Base-by-base conservation (phyloP, 2,329 filamentous ascomycete species). In the Colletotrichum simmondsii region DNA sequence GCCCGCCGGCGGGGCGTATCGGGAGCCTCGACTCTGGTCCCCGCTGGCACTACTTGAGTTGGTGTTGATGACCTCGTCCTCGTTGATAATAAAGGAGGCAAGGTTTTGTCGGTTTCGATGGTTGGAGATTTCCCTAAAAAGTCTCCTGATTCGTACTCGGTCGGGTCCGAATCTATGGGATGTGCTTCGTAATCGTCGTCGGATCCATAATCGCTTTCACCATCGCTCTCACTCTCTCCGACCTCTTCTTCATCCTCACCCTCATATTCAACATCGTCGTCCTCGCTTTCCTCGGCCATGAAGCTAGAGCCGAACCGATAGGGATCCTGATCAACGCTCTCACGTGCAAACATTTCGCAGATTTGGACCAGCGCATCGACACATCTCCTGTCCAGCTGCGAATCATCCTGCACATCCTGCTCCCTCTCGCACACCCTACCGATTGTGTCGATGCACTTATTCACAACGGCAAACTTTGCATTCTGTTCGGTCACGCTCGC, bases 331-430 rank as follows among this genome's bases (percentile, higher is more conserved):
- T 72, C 70, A 6, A 42, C 42, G 5, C 53, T 60, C 14, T 72
- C 65, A 16, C 70, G 68, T 32, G 70, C 70, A 61, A 72, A 72
- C 70, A 70, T 72, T 46, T 72, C 70, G 24, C 70, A 72, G 26
- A 72, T 72, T 22, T 60, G 56, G 19, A 72, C 54, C 3, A 72
- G 66, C 14, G 70, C 70, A 2, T 60, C 46, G 2, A 72, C 70
- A 3, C 70, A 70, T 12, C 62, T 26, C 54, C 65, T 53, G 4
- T 64, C 28, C 11, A 37, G 19, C 5, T 37, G 61, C 22, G 26
- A 60, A 52, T 54, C 46, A 26, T 22, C n/a, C 26, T 68, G 32
- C 54, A 32, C 28, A 46, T 70, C 65, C 3, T 46, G 56, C 22
- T 68, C 52, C 52, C 60, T 52, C 24, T 72, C 65, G 14, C 66